Conservation (phyloP, 2,329 filamentous ascomycete genomes). For the Arthroderma sp. region DNA sequence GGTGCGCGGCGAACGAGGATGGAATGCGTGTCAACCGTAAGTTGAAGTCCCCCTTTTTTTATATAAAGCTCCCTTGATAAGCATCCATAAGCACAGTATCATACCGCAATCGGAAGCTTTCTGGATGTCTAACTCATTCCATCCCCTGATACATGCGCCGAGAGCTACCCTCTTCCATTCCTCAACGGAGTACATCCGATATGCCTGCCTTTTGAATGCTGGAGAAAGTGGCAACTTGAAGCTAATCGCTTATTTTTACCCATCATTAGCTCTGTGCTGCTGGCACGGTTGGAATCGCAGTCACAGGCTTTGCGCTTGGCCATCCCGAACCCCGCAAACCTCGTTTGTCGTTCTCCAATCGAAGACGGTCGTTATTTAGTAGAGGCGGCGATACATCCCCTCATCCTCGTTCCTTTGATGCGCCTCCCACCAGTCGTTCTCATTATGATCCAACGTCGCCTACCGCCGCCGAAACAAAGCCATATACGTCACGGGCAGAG, state of each 20-base stretch:
- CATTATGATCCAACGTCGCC: too few relatives aligned
- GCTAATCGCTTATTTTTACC: conserved; percentile 2
- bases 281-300: conserved; percentile 49
- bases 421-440: not conserved
- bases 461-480: too few relatives aligned
- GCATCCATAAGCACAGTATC: too few relatives aligned
- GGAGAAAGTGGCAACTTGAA: too few relatives aligned
- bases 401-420: conserved; percentile 1
- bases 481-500: not conserved
- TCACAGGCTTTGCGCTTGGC: conserved; percentile 45
- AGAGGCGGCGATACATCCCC: conserved; percentile 8
- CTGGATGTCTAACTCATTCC: too few relatives aligned
- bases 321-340: conserved; percentile 29
- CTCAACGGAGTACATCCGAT: too few relatives aligned
- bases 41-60: conserved; percentile 4
- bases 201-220: too few relatives aligned
- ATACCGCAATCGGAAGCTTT: too few relatives aligned
- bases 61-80: too few relatives aligned
- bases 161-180: too few relatives aligned
- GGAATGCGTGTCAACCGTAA: conserved; percentile 23
- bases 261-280: conserved; percentile 46
- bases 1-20: conserved; percentile 7
- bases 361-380: conserved; percentile 5
- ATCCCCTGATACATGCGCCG: too few relatives aligned
- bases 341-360: conserved; percentile 4